Evolutionary conservation across 2,329 filamentous ascomycete species (phyloP), one percentile per base, ranked within the genome.

Genomic region (Exophiala sideris): DNA sequence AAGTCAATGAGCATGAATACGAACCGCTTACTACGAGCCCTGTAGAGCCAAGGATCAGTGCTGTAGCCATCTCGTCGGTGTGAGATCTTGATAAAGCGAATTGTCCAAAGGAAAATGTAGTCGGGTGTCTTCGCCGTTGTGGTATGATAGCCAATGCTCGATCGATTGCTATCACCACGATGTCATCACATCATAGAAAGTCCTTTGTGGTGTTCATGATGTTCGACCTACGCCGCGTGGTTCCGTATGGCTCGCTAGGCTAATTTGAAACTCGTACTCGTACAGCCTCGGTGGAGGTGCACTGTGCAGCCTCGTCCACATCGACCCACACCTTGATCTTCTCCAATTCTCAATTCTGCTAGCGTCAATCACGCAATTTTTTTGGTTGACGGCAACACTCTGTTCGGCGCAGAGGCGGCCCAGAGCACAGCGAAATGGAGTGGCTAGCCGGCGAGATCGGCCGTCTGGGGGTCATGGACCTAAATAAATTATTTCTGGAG

Each of bases 21-120:
- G 41, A 20, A 9, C 12, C 18, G 65, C 74, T 63, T 71, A 78
- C 76, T 56, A 78, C 75, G 59, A 79, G 72, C 54, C 77, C 77
- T 4, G 76, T 79, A 48, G 66, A 69, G 32, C 76, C 76, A 45
- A 77, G 64, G 34, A 78, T 51, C 11, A 72, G 70, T n/a, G 71
- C 68, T 32, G 73, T 73, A 32, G 75, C 69, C 74, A 77, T 77
- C n/a, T 29, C 24, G 10, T 2, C 24, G 5, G 24, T 5, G 7
- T 29, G 24, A 29, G 24, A 29, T 24, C 9, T 21, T 44, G 21
- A 11, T n/a, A 24, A 14, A 1, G 20, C 9, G 11, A 44, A 24
- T n/a, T 1, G n/a, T 14, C n/a, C n/a, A n/a, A 20, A 8, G n/a
- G 5, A 24, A 20, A 44, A 20, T 3, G 39, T 16, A 20, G 39